phyloP scores from a whole-genome alignment of 2,329 filamentous ascomycete genomes.

The Simplicillium sp. region DNA sequence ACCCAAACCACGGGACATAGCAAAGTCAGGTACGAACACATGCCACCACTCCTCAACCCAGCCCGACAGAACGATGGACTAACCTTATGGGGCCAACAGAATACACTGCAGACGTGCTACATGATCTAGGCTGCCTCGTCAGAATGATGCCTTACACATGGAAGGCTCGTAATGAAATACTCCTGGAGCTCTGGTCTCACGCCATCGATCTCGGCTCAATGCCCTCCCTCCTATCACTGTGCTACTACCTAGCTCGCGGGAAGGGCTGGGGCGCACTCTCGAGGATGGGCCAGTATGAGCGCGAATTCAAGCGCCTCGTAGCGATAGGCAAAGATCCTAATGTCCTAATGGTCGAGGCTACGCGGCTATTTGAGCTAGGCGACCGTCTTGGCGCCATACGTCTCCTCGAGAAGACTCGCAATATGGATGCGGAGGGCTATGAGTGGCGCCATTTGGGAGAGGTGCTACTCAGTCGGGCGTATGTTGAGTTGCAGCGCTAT shows the following conservation, averaged over 20 bases:
- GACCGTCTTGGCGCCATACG: too few species aligned
- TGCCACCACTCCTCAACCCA: too few species aligned
- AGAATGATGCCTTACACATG: conserved; percentile 4
- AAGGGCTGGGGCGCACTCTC: conserved; percentile 2
- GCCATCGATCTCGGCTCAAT: conserved; percentile 20
- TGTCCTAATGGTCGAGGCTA: conserved; percentile 23
- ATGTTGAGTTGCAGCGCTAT: conserved; percentile 11
- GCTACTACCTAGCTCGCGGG: too few species aligned
- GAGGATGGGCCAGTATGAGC: not conserved
- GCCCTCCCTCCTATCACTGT: conserved; percentile 12
- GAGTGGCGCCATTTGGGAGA: conserved; percentile 9
- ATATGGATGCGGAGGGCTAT: conserved; percentile 7
- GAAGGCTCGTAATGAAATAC: not conserved
- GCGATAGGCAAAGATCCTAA: conserved; percentile 19
- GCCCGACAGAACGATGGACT: too few species aligned
- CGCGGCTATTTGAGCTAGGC: conserved; percentile 13
- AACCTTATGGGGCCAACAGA: not conserved
- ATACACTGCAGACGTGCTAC: conserved; percentile 9
- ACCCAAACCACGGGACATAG: too few species aligned
- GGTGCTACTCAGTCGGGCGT: conserved; percentile 6
- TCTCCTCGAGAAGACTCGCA: too few species aligned
- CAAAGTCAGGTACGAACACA: too few species aligned
- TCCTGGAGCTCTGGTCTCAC: conserved; percentile 18
- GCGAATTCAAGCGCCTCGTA: conserved; percentile 14
- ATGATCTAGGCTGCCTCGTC: conserved; percentile 19